Percentiles rank a stretch among this genome's conserved stretches.
These are phyloP conservation scores for Ganoderma leucocontextum DNA, from an alignment of 1,284 basidiomycete species.

Conservation along the genomic window DNA sequence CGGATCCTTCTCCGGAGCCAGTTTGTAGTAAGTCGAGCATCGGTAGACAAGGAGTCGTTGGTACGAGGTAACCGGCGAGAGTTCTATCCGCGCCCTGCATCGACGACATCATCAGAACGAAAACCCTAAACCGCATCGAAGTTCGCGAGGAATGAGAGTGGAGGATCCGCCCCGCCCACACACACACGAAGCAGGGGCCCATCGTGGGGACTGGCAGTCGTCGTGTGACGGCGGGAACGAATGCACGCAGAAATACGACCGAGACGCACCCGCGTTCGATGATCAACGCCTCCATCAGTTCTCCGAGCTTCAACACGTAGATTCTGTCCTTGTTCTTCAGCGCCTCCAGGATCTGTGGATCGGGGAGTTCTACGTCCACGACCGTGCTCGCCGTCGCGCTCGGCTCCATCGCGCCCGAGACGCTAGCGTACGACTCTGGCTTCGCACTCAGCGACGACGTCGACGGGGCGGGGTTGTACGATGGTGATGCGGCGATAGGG, in stretches of 20 bases:
- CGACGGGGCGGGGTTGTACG: constrained; percentile 33
- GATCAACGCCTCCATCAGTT: constrained; percentile 81
- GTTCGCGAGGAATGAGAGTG: neutral
- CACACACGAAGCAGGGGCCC: constrained; percentile 6
- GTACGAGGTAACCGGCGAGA: constrained; percentile 76
- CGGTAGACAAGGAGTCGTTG: constrained; percentile 85
- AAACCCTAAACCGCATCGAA: neutral
- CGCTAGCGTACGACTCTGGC: constrained; percentile 31
- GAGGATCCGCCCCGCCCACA: neutral
- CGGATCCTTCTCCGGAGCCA: constrained; percentile 72
- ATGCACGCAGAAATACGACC: constrained; percentile 7
- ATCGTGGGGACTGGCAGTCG: constrained; percentile 19
- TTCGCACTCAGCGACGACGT: constrained; percentile 32
- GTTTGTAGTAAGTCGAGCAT: constrained; percentile 80
- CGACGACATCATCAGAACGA: constrained; percentile 31
- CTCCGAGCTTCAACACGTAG: constrained; percentile 84
- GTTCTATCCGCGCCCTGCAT: constrained; percentile 64
- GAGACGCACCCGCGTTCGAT: constrained; percentile 69
- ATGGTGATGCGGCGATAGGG: constrained; percentile 36
- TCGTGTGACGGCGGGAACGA: constrained; percentile 27
- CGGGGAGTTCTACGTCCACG: constrained; percentile 55
- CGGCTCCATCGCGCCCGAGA: constrained; percentile 22
- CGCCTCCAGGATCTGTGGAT: constrained; percentile 83
- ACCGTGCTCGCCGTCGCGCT: constrained; percentile 23
- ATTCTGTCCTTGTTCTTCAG: constrained; percentile 85